Percentiles rank a stretch among this genome's conserved stretches.
phyloP scores from a whole-genome alignment of 2,329 filamentous ascomycete genomes.

The Cytospora chrysosperma region DNA sequence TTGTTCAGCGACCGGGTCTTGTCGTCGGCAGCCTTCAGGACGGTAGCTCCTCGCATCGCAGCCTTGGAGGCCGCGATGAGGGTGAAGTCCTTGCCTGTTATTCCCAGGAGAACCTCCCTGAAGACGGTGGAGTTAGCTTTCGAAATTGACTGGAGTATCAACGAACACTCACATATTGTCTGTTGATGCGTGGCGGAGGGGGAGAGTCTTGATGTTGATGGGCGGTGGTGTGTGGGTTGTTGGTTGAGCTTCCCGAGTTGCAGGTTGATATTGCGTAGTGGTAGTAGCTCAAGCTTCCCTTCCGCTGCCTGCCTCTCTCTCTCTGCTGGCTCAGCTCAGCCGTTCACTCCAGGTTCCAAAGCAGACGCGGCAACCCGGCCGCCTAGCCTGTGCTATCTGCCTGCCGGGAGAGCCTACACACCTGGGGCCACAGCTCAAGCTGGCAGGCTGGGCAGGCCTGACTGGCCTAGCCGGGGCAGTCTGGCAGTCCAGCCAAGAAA shows the following conservation, averaged over 20 bases:
- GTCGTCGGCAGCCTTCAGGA: slow-evolving; percentile 93
- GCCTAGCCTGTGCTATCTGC: neutral
- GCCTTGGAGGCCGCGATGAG: slow-evolving; percentile 97
- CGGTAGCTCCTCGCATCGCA: slow-evolving; percentile 93
- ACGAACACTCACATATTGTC: slow-evolving; percentile 26
- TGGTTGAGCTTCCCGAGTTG: slow-evolving; percentile 11
- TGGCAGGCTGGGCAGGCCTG: no score
- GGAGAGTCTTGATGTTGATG: slow-evolving; percentile 3
- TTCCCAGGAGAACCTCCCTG: slow-evolving; percentile 93
- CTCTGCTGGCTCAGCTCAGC: neutral
- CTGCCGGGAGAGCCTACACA: neutral
- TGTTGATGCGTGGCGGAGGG: neutral
- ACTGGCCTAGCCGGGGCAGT: no score
- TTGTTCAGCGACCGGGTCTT: slow-evolving; percentile 93
- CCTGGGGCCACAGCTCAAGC: no score
- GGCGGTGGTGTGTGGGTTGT: slow-evolving; percentile 12
- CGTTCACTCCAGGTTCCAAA: neutral
- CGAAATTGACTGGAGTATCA: neutral
- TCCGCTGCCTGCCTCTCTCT: no score
- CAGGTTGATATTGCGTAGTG: neutral
- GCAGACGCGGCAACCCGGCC: neutral
- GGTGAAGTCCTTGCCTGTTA: slow-evolving; percentile 99
- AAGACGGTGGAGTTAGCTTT: neutral
- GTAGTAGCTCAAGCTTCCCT: slow-evolving; percentile 23
- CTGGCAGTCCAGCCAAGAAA: neutral